Evolutionary conservation across 805 yeast genomes (phyloP).

Genomic region (Wickerhamiella cacticola): DNA sequence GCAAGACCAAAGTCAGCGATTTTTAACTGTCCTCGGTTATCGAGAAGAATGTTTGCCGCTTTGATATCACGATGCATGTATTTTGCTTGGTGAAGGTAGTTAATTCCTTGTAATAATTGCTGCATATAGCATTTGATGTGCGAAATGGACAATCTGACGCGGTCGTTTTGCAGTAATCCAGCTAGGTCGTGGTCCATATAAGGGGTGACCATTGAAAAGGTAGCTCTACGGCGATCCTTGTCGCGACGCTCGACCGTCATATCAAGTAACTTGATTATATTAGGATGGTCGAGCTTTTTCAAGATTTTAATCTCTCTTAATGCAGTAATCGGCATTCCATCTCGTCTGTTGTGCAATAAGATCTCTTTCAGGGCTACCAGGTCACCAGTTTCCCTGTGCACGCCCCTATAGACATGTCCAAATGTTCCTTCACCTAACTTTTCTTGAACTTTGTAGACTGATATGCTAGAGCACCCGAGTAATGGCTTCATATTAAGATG

Average conservation of each 20-base stretch:
- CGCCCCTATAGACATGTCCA: conserved; percentile 79
- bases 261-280: conserved; percentile 66
- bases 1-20: conserved; percentile 96
- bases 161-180: conserved; percentile 75
- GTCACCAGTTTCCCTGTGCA: conserved; percentile 37
- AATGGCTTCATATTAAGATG: conserved; percentile 11
- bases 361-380: conserved; percentile 82
- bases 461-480: conserved; percentile 29
- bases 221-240: conserved; percentile 25
- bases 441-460: conserved; percentile 28
- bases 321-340: conserved; percentile 85
- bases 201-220: conserved; percentile 77
- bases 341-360: conserved; percentile 62
- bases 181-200: conserved; percentile 88
- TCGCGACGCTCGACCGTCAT: conserved; percentile 41
- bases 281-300: conserved; percentile 53
- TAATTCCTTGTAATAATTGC: conserved; percentile 69
- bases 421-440: conserved; percentile 74
- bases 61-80: conserved; percentile 83
- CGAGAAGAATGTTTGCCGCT: conserved; percentile 86
- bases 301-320: conserved; percentile 80
- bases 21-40: conserved; percentile 62
- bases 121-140: conserved; percentile 73
- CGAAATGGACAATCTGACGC: conserved; percentile 43
- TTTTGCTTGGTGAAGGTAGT: conserved; percentile 56